phyloP scores from a whole-genome alignment of 345 rosid species.

The Streptanthus diversifolius region DNA sequence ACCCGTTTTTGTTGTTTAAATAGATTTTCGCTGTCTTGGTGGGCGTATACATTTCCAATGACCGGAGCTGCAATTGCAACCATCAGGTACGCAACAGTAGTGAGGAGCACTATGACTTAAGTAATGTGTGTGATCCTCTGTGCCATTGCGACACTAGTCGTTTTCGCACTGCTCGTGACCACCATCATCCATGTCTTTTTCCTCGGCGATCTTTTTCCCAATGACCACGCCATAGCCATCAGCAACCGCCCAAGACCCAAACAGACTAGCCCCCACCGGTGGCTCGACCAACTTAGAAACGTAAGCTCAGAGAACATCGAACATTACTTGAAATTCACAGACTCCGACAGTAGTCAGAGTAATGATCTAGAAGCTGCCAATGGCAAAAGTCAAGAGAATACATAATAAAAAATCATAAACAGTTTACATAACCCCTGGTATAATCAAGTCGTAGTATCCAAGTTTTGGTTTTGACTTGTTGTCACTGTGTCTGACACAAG shows the following conservation, averaged over 20 bases:
- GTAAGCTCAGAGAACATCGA: conserved; percentile 69
- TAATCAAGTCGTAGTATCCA: neutral
- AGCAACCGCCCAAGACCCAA: conserved; percentile 50
- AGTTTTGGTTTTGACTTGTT: conserved; percentile 26
- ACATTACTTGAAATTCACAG: conserved; percentile 55
- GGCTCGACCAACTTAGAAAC: conserved; percentile 52
- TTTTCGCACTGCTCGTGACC: conserved; percentile 50
- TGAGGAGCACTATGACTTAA: conserved; percentile 44
- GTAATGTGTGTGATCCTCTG: conserved; percentile 47
- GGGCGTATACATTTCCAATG: conserved; percentile 96
- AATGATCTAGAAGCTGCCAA: conserved; percentile 49
- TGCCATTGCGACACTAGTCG: conserved; percentile 45
- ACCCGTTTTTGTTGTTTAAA: neutral
- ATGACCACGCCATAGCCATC: conserved; percentile 76
- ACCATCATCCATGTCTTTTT: conserved; percentile 57
- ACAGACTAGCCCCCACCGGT: conserved; percentile 40
- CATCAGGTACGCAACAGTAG: conserved; percentile 56
- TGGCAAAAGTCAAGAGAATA: conserved; percentile 17
- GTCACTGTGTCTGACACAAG: conserved; percentile 34
- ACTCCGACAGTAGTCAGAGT: conserved; percentile 27
- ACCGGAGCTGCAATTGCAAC: conserved; percentile 77
- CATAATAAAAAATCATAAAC: neutral
- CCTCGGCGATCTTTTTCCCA: conserved; percentile 51
- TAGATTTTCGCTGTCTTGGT: conserved; percentile 90
- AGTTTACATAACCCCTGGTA: neutral